A percentile compares a stretch with the other conserved stretches of the same genome.
These are phyloP conservation scores for Rhipidocladum racemiflorum DNA, from an alignment of 176 grass and related monocot species.

Conservation along the genomic window DNA sequence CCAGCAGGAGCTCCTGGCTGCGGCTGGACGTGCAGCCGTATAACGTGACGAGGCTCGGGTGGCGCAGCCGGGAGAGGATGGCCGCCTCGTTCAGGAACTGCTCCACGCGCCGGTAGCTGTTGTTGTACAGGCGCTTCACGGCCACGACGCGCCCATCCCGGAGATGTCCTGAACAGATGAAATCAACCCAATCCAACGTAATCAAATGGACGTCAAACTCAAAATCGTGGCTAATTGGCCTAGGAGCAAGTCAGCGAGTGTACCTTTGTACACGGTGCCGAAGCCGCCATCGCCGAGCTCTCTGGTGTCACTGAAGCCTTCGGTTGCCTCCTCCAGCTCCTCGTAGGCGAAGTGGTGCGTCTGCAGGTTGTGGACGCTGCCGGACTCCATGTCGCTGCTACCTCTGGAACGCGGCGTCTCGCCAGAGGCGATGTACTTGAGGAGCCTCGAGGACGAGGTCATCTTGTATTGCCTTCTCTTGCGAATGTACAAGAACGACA, in stretches of 20 bases:
- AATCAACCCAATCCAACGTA: not conserved
- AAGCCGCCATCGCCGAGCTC: constrained; percentile 85
- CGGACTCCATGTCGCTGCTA: constrained; percentile 28
- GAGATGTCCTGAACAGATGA: constrained; percentile 40
- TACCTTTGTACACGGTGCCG: constrained; percentile 88
- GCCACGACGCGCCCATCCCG: constrained; percentile 65
- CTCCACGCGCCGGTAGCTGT: constrained; percentile 58
- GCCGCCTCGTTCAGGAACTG: constrained; percentile 76
- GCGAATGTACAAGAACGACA: constrained; percentile 30
- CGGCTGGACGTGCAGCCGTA: constrained; percentile 87
- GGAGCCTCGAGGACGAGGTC: constrained; percentile 42
- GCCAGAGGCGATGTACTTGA: constrained; percentile 30
- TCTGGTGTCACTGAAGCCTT: constrained; percentile 42
- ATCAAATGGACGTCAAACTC: not conserved
- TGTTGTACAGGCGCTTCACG: constrained; percentile 74
- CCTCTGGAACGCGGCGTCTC: constrained; percentile 35
- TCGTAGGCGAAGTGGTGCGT: constrained; percentile 67
- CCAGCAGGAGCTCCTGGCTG: constrained; percentile 74
- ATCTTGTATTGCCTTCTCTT: constrained; percentile 47
- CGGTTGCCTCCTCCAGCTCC: constrained; percentile 73
- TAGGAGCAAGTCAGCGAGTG: not conserved
- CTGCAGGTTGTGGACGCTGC: constrained; percentile 37
- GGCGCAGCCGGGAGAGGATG: constrained; percentile 69
- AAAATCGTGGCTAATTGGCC: not conserved
- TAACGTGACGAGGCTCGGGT: constrained; percentile 69